Conservation (phyloP, 495 filamentous ascomycete species). For the Bacidia rubella region DNA sequence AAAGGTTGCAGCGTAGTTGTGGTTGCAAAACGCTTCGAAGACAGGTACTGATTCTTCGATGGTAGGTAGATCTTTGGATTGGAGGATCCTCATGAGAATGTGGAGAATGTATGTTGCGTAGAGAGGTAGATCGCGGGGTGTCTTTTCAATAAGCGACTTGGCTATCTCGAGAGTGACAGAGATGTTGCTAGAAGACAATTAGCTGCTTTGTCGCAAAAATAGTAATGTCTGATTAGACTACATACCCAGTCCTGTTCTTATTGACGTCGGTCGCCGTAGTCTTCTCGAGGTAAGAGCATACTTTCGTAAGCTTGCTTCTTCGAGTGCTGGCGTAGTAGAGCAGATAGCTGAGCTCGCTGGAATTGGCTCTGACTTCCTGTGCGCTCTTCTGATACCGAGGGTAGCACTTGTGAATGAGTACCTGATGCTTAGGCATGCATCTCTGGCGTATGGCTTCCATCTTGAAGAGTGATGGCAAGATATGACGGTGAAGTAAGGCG, state of each 20-base stretch:
- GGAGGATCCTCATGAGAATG: slow-evolving; percentile 63
- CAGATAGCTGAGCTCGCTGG: slow-evolving; percentile 86
- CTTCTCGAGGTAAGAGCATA: slow-evolving; percentile 81
- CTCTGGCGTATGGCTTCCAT: slow-evolving; percentile 51
- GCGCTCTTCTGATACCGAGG: slow-evolving; percentile 78
- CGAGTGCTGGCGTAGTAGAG: slow-evolving; percentile 91
- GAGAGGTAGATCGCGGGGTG: slow-evolving; percentile 75
- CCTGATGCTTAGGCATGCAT: slow-evolving; percentile 81
- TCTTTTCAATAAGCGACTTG: slow-evolving; percentile 78
- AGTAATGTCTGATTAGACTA: slow-evolving; percentile 8
- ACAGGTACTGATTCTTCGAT: slow-evolving; percentile 75
- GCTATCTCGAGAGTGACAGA: slow-evolving; percentile 86
- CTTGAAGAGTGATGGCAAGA: too few species aligned
- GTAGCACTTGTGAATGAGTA: slow-evolving; percentile 86
- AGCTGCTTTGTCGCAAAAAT: slow-evolving; percentile 2
- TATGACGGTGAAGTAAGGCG: too few species aligned
- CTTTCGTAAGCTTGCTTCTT: slow-evolving; percentile 85
- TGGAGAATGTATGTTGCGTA: slow-evolving; percentile 69
- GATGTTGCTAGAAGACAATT: slow-evolving; percentile 50
- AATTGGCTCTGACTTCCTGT: slow-evolving; percentile 80
- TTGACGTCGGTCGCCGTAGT: slow-evolving; percentile 79
- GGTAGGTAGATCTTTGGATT: slow-evolving; percentile 71
- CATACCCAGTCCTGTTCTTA: slow-evolving; percentile 66
- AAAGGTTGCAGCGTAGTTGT: slow-evolving; percentile 66
- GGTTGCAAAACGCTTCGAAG: slow-evolving; percentile 68